Evolutionary conservation across 805 yeast genomes (phyloP), one percentile per base, ranked within the genome.

Genomic region (Kluyveromyces aestuarii): DNA sequence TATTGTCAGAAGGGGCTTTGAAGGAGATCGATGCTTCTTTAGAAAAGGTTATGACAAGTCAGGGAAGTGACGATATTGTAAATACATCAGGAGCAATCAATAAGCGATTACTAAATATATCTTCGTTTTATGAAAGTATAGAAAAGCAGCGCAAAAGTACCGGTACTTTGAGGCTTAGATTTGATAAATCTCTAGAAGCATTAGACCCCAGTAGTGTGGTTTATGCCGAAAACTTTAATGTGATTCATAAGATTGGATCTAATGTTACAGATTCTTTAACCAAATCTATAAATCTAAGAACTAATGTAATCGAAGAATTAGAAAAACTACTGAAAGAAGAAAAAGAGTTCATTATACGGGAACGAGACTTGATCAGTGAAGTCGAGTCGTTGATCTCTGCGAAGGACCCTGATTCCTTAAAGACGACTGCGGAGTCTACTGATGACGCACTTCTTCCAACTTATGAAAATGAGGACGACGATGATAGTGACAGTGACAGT

Each of bases 1-100:
- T 83, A 0, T 81, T 82, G 51, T 45, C 63, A 6, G 55, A 61
- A 5, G 58, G 56, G 1, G 69, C 64, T 6, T 55, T 72, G 45
- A 43, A 52, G 14, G 58, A 57, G 10, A 61, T 74, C 17, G 65
- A 63, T 21, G 47, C 52, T 8, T 50, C 52, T 27, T 47, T 63
- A 37, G 49, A 52, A 50, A 52, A 50, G 39, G 50, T 54, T 11
- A 51, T 40, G 19, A 41, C 36, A 27, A 48, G 44, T 33, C 42
- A 21, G 14, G 46, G 40, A 25, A 38, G 56, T 8, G 53, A 52
- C 27, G 40, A 37, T 17, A 19, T 45, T 44, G 25, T 27, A 13
- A 44, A 33, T 36, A 46, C 55, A 27, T 33, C 39, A 14, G 48
- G 40, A 21, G 27, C 49, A 2, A 51, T 55, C 14, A 46, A 41